Evolutionary conservation across 805 yeast species (phyloP).

Genomic region (Yamadazyma phyllophila): DNA sequence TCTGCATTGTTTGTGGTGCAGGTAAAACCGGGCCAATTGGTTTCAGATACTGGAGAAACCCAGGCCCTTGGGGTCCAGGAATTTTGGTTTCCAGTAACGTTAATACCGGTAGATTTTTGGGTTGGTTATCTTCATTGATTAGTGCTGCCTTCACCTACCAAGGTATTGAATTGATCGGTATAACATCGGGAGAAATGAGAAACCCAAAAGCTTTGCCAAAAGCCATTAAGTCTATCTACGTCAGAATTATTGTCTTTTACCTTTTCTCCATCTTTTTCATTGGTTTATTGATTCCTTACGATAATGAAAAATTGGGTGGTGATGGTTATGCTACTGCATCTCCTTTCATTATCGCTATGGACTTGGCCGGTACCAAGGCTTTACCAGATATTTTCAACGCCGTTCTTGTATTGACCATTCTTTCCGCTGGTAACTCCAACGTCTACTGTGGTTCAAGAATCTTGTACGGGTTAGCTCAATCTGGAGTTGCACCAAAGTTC

Average conservation of each 20-base stretch:
- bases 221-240: slow-evolving; percentile 67
- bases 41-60: slow-evolving; percentile 77
- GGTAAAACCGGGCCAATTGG: slow-evolving; percentile 70
- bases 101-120: slow-evolving; percentile 59
- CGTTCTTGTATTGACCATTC: slow-evolving; percentile 60
- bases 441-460: slow-evolving; percentile 71
- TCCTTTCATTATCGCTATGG: slow-evolving; percentile 72
- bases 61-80: slow-evolving; percentile 75
- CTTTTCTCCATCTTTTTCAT: slow-evolving; percentile 63
- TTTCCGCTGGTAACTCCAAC: slow-evolving; percentile 80
- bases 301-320: slow-evolving; percentile 55
- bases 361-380: slow-evolving; percentile 62
- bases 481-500: slow-evolving; percentile 54
- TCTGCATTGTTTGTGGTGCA: slow-evolving; percentile 75
- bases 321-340: slow-evolving; percentile 48
- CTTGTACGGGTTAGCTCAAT: slow-evolving; percentile 61
- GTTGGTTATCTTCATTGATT: slow-evolving; percentile 67
- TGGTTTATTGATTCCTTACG: slow-evolving; percentile 67
- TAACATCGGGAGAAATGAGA: slow-evolving; percentile 70
- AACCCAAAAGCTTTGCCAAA: slow-evolving; percentile 71
- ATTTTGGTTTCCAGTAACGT: slow-evolving; percentile 42
- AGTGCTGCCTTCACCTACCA: slow-evolving; percentile 80
- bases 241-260: slow-evolving; percentile 66
- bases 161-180: slow-evolving; percentile 75
- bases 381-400: slow-evolving; percentile 73